These are phyloP conservation scores for Sclerotinia subarctica DNA, from an alignment of 2,329 filamentous ascomycete species.

Conservation along the genomic window DNA sequence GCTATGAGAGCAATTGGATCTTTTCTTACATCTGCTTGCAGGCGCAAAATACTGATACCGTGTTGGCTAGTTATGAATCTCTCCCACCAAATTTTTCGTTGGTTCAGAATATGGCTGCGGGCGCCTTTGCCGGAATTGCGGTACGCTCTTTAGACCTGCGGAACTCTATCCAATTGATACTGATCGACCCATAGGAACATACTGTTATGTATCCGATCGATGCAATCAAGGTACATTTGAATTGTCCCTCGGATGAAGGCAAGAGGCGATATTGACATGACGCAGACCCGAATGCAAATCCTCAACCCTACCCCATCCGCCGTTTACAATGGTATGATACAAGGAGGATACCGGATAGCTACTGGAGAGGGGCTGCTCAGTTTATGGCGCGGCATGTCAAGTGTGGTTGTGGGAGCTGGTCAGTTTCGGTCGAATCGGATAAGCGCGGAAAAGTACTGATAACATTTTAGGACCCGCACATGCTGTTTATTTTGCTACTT, in stretches of 20 bases:
- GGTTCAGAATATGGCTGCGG: conserved; percentile 90
- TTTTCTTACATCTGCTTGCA: neutral
- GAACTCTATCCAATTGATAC: conserved; percentile 24
- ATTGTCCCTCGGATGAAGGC: conserved; percentile 5
- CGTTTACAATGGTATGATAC: conserved; percentile 84
- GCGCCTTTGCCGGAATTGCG: conserved; percentile 77
- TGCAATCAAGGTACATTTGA: conserved; percentile 75
- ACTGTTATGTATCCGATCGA: conserved; percentile 99
- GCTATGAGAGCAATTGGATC: conserved; percentile 19
- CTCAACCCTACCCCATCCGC: conserved; percentile 77
- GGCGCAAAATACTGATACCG: conserved; percentile 28
- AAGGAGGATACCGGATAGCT: conserved; percentile 90
- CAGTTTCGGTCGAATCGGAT: conserved; percentile 39
- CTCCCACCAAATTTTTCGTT: conserved; percentile 93
- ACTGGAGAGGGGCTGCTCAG: conserved; percentile 84
- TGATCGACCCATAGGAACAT: conserved; percentile 66
- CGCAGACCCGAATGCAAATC: conserved; percentile 95
- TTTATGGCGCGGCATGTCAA: conserved; percentile 94
- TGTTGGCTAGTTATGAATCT: conserved; percentile 69
- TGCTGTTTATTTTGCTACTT: conserved; percentile 97
- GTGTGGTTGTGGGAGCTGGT: conserved; percentile 94
- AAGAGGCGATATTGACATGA: conserved; percentile 24
- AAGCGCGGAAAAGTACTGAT: conserved; percentile 28
- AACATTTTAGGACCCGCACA: conserved; percentile 76
- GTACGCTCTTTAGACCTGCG: conserved; percentile 28